Conservation (phyloP, 1,284 basidiomycete species). For the Ustilago crameri region DNA sequence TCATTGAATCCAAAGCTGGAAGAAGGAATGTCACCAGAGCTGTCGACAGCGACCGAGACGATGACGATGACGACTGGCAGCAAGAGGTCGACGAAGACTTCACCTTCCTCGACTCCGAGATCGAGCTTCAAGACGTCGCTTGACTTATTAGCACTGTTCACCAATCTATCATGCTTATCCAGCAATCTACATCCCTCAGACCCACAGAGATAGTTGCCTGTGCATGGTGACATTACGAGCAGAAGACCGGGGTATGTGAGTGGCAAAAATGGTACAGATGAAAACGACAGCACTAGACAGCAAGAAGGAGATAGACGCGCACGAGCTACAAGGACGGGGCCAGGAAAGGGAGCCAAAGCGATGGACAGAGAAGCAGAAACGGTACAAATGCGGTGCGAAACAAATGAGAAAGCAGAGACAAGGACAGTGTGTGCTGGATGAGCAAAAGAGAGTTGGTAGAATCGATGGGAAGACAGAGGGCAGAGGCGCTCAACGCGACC, state of each 20-base stretch:
- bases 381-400: conserved; percentile 9
- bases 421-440: neutral
- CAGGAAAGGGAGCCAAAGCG: neutral
- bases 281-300: neutral
- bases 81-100: conserved; percentile 40
- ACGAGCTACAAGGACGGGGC: neutral
- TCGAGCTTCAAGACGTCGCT: conserved; percentile 35
- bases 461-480: neutral
- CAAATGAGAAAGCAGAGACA: neutral
- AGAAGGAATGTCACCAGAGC: neutral
- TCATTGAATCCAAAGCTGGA: neutral
- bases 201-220: neutral
- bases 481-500: conserved; percentile 24
- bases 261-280: conserved; percentile 16
- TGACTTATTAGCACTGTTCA: too few relatives aligned
- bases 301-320: conserved; percentile 3
- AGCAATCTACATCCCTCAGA: neutral
- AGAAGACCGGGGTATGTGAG: conserved; percentile 13
- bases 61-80: conserved; percentile 45
- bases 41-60: conserved; percentile 2
- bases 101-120: conserved; percentile 43
- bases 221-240: conserved; percentile 20
- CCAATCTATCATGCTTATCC: neutral
- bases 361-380: neutral
- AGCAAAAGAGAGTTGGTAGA: neutral